A percentile compares a stretch with the other conserved stretches of the same genome.
Evolutionary conservation across 257 asterid species (phyloP).

Genomic region (Orobanche coerulescens): DNA sequence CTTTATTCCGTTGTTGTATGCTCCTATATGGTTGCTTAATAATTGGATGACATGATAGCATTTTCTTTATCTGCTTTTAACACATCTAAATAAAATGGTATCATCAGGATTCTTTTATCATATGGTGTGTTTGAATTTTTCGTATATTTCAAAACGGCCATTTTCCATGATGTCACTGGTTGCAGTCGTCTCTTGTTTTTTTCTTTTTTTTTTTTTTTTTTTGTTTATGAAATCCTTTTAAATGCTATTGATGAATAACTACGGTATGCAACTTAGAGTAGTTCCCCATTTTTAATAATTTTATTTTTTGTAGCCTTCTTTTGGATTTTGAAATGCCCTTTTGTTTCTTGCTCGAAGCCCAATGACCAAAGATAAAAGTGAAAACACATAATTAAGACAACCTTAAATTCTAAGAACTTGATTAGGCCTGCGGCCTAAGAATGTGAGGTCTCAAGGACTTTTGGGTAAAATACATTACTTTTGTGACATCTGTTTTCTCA

Average conservation of each 20-base stretch:
- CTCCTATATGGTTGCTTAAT: not conserved
- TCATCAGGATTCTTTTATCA: not conserved
- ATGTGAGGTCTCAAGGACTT: not conserved
- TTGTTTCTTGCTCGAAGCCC: not conserved
- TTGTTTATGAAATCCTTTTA: too few relatives aligned
- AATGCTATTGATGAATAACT: not conserved
- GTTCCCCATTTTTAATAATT: not conserved
- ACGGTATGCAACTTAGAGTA: not conserved
- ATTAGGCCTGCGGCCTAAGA: not conserved
- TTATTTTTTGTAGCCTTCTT: conserved; percentile 3
- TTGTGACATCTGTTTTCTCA: not conserved
- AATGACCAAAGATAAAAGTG: not conserved
- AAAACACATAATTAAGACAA: not conserved
- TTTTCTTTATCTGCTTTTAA: not conserved
- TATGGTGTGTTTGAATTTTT: not conserved
- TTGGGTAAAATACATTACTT: not conserved
- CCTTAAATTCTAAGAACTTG: not conserved
- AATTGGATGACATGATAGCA: not conserved
- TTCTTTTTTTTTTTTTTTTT: not conserved
- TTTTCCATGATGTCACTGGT: not conserved
- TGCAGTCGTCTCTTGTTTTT: not conserved
- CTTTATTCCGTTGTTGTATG: conserved; percentile 1
- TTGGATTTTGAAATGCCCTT: not conserved
- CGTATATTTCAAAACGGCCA: not conserved
- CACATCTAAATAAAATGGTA: not conserved